These are phyloP conservation scores for Chaetomium cochliodes DNA, from an alignment of 495 filamentous ascomycete genomes.

Conservation along the genomic window DNA sequence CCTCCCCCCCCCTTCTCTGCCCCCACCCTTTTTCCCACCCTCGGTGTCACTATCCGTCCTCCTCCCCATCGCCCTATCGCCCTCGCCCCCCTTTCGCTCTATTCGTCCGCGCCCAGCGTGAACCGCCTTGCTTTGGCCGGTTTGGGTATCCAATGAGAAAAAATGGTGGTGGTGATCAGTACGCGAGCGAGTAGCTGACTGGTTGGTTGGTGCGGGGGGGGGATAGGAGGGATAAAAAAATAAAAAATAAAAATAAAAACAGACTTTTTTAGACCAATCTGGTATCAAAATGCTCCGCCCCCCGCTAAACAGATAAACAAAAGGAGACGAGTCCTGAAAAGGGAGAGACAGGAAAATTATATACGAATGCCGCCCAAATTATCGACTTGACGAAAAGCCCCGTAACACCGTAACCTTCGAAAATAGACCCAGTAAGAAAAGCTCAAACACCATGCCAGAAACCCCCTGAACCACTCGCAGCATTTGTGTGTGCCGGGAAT, in stretches of 20 bases:
- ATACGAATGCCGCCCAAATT: constrained; percentile 10
- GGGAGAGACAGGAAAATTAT: neutral
- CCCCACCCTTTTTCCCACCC: neutral
- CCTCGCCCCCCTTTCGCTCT: neutral
- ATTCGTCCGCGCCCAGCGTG: neutral
- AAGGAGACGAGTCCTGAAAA: neutral
- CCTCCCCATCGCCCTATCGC: neutral
- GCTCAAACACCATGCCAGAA: neutral
- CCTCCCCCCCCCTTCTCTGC: too few relatives aligned
- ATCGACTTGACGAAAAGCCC: neutral
- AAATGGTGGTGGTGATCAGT: neutral
- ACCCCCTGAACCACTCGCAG: neutral
- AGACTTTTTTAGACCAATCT: constrained; percentile 6
- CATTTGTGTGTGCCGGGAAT: neutral
- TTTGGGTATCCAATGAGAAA: constrained; percentile 9
- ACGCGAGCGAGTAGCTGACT: constrained; percentile 2
- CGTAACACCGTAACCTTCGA: constrained; percentile 1
- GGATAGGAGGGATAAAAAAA: neutral
- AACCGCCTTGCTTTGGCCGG: neutral
- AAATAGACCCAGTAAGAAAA: neutral
- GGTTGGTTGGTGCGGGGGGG: neutral
- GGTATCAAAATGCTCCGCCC: constrained; percentile 14
- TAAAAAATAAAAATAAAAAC: neutral
- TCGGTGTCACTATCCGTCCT: neutral
- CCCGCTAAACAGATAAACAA: neutral